These are phyloP conservation scores for Aureobasidium sp. DNA, from an alignment of 2,329 filamentous ascomycete species.

Conservation along the genomic window DNA sequence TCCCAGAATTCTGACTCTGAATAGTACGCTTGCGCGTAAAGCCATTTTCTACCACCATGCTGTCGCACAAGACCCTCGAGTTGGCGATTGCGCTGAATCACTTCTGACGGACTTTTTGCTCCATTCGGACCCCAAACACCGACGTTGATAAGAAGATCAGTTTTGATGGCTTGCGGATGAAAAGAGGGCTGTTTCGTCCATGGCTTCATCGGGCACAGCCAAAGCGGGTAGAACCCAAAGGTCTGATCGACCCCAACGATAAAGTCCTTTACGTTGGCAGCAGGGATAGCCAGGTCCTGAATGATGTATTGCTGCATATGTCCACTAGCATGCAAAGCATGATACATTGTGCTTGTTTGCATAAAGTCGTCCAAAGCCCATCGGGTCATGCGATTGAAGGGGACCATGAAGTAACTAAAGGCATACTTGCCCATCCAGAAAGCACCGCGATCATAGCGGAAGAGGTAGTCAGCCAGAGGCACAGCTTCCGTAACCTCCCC, in stretches of 20 bases:
- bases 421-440: conserved; percentile 61
- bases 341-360: conserved; percentile 59
- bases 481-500: conserved; percentile 44
- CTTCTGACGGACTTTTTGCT: conserved; percentile 30
- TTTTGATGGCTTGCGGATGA: background rate
- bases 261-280: conserved; percentile 36
- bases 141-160: conserved; percentile 45
- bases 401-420: conserved; percentile 54
- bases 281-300: conserved; percentile 53
- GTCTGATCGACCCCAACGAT: conserved; percentile 35
- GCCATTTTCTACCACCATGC: conserved; percentile 59
- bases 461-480: conserved; percentile 60
- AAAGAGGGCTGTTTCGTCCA: background rate
- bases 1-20: conserved; percentile 62
- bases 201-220: conserved; percentile 39
- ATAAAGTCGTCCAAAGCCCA: conserved; percentile 56
- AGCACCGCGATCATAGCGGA: conserved; percentile 62
- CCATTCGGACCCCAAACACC: conserved; percentile 50
- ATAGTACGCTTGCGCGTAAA: conserved; percentile 65
- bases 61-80: conserved; percentile 54
- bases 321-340: conserved; percentile 55
- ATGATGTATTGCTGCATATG: conserved; percentile 55
- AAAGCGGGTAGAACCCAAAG: conserved; percentile 41
- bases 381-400: conserved; percentile 59
- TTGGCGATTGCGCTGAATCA: conserved; percentile 51